phyloP scores from a whole-genome alignment of 2,329 filamentous ascomycete species.

The Orbilia quercus region DNA sequence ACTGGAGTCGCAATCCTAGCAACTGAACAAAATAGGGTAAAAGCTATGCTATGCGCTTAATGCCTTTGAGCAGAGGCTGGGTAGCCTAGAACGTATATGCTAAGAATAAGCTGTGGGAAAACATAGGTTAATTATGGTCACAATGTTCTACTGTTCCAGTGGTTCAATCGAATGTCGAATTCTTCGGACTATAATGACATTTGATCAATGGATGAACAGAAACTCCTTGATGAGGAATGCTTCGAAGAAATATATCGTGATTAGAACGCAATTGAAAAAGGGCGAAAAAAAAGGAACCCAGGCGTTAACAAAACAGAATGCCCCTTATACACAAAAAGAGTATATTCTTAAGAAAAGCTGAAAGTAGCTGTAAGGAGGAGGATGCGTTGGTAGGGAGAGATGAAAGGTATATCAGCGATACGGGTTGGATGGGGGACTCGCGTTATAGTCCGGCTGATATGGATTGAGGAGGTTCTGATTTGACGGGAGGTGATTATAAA shows the following conservation, averaged over 20 bases:
- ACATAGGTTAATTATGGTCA: too few species aligned
- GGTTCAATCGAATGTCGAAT: conserved; percentile 43
- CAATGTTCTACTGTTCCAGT: not conserved
- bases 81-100: too few species aligned
- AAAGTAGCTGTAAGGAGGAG: conserved; percentile 19
- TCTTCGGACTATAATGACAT: conserved; percentile 51
- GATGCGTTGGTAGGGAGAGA: conserved; percentile 1
- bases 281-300: conserved; percentile 45
- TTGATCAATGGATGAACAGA: conserved; percentile 39
- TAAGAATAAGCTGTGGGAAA: not conserved
- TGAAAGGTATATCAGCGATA: conserved; percentile 15
- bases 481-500: conserved; percentile 35
- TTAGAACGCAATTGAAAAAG: conserved; percentile 51
- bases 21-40: too few species aligned
- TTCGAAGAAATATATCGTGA: conserved; percentile 52
- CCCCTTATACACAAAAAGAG: conserved; percentile 56
- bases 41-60: too few species aligned
- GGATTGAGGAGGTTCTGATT: conserved; percentile 28
- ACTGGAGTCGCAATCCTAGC: too few species aligned
- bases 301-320: conserved; percentile 43
- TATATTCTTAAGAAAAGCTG: conserved; percentile 44
- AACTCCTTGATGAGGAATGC: conserved; percentile 46
- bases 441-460: conserved; percentile 28
- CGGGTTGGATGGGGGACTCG: conserved; percentile 29
- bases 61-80: too few species aligned